Percentiles rank a stretch among this genome's conserved stretches.
Evolutionary conservation across 2,329 filamentous ascomycete genomes (phyloP).

Genomic region (Venturiaceae sp.): DNA sequence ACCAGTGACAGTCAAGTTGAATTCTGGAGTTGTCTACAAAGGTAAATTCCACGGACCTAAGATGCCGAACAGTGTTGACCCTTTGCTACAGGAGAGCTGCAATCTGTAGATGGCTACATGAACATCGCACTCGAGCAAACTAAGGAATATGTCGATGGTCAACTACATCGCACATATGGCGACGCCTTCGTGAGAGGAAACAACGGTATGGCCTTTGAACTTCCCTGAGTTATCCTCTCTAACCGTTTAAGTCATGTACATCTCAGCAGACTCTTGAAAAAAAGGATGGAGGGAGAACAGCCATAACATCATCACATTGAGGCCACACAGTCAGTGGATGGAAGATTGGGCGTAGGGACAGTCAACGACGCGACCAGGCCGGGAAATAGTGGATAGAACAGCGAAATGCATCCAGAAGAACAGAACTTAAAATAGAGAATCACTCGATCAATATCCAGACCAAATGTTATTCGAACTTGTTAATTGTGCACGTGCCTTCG

Average conservation of each 20-base stretch:
- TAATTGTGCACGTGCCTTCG: neutral
- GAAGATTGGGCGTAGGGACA: neutral
- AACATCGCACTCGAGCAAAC: conserved; percentile 98
- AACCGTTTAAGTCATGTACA: conserved; percentile 15
- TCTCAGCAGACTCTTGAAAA: conserved; percentile 15
- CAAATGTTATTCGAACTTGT: too few relatives aligned
- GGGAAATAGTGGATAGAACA: too few relatives aligned
- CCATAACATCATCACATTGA: neutral
- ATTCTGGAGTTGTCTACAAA: conserved; percentile 98
- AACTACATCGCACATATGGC: conserved; percentile 73
- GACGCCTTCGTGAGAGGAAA: conserved; percentile 95
- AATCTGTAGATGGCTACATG: conserved; percentile 99
- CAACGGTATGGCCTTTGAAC: conserved; percentile 56
- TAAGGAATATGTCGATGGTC: conserved; percentile 80
- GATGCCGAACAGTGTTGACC: neutral
- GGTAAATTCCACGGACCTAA: conserved; percentile 40
- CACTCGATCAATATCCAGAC: too few relatives aligned
- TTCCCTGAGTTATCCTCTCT: neutral
- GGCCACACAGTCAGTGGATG: neutral
- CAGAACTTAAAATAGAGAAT: too few relatives aligned
- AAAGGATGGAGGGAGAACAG: neutral
- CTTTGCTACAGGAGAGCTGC: conserved; percentile 62
- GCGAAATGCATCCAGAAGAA: too few relatives aligned
- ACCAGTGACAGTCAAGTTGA: conserved; percentile 91
- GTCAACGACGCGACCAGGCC: too few relatives aligned